Conservation (phyloP, 2,329 filamentous ascomycete genomes). For the Mycogone perniciosa region DNA sequence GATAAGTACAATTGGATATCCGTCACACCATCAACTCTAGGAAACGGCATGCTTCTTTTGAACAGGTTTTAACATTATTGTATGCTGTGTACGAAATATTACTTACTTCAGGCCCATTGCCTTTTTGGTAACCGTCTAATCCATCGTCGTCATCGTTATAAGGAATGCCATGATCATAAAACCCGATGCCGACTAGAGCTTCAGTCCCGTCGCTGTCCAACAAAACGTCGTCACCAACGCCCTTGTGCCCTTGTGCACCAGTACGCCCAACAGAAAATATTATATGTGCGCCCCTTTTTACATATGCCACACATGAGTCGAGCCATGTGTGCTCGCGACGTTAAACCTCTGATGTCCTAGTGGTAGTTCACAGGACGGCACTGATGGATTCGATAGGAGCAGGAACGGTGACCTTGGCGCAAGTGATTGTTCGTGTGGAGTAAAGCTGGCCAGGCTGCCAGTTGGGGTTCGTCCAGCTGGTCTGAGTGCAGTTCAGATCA, state of each 20-base stretch:
- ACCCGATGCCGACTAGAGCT: neutral
- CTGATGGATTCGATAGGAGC: slow-evolving; percentile 22
- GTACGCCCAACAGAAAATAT: neutral
- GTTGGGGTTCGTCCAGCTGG: slow-evolving; percentile 22
- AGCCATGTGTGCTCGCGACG: neutral
- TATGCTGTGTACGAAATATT: no score
- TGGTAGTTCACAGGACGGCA: slow-evolving; percentile 19
- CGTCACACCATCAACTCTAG: no score
- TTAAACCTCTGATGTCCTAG: neutral
- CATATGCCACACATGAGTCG: no score
- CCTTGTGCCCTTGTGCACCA: no score
- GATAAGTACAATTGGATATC: no score
- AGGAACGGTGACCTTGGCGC: slow-evolving; percentile 20
- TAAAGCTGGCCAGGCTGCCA: slow-evolving; percentile 28
- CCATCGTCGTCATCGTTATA: slow-evolving; percentile 9
- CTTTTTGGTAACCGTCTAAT: no score
- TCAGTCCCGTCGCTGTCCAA: neutral
- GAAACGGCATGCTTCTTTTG: no score
- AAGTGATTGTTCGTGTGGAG: slow-evolving; percentile 24
- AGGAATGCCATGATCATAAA: slow-evolving; percentile 13
- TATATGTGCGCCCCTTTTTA: neutral
- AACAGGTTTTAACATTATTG: no score
- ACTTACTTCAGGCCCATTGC: no score
- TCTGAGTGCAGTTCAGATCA: slow-evolving; percentile 25
- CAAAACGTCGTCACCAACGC: neutral